These are phyloP conservation scores for Neltuma alba DNA, from an alignment of 306 rosid genomes.

Conservation along the genomic window DNA sequence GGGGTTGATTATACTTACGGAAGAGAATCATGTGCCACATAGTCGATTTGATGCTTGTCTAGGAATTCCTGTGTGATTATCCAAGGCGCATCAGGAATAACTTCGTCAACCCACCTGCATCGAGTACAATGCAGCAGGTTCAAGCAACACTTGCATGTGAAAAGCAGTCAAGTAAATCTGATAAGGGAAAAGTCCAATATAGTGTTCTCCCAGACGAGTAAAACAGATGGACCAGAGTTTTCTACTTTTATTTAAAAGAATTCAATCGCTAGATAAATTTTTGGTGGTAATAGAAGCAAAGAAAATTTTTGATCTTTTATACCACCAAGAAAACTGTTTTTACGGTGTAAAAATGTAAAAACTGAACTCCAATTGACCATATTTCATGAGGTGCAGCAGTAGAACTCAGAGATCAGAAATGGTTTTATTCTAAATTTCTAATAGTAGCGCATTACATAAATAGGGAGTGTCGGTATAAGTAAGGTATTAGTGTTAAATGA, in stretches of 20 bases:
- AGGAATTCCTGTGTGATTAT: slow-evolving; percentile 76
- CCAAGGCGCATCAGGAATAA: slow-evolving; percentile 98
- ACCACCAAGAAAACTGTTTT: slow-evolving; percentile 8
- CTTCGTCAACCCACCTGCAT: slow-evolving; percentile 99
- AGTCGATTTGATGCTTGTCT: slow-evolving; percentile 85
- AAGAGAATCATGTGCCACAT: slow-evolving; percentile 93
- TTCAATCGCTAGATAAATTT: slow-evolving; percentile 5
- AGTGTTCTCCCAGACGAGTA: slow-evolving; percentile 1
- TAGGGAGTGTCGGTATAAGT: neutral
- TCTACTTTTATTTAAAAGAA: neutral
- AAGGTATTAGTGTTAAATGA: slow-evolving; percentile 7
- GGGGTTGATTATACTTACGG: slow-evolving; percentile 73
- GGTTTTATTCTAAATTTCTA: too few relatives aligned
- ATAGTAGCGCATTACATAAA: too few relatives aligned
- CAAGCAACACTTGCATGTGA: slow-evolving; percentile 18
- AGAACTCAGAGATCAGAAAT: too few relatives aligned
- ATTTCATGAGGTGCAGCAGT: neutral
- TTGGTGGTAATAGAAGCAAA: slow-evolving; percentile 10
- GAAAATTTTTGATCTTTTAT: neutral
- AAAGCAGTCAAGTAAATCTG: slow-evolving; percentile 26
- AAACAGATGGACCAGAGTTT: neutral
- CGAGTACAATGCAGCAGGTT: slow-evolving; percentile 34
- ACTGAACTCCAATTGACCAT: neutral
- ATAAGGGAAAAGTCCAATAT: slow-evolving; percentile 13
- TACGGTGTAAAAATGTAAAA: neutral